phyloP scores from a whole-genome alignment of 805 yeast species.

The Lachancea mirantina region DNA sequence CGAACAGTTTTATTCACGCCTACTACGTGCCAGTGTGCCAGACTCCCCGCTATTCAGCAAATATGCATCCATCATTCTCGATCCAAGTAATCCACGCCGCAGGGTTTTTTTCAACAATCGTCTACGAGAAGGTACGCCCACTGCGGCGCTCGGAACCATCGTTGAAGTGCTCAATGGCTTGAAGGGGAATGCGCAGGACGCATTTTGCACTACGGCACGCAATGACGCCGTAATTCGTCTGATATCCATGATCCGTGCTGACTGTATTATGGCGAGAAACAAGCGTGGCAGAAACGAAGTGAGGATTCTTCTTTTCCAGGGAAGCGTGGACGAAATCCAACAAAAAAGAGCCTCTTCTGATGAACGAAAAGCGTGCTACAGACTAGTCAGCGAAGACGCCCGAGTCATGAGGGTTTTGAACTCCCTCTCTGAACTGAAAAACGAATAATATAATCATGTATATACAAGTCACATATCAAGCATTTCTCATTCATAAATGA shows the following conservation, averaged over 20 bases:
- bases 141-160: conserved; percentile 21
- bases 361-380: conserved; percentile 14
- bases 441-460: too few relatives aligned
- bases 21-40: conserved; percentile 18
- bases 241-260: conserved; percentile 22
- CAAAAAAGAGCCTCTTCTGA: conserved; percentile 1
- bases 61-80: conserved; percentile 21
- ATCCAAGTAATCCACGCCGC: conserved; percentile 16
- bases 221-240: conserved; percentile 19
- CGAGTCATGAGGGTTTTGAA: conserved; percentile 13
- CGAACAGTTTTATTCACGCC: conserved; percentile 18
- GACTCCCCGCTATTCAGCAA: conserved; percentile 17
- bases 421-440: conserved; percentile 9
- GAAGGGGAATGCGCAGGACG: conserved; percentile 10
- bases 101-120: conserved; percentile 14
- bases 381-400: conserved; percentile 13
- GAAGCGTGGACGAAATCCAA: background rate
- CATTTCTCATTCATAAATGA: too few relatives aligned
- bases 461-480: too few relatives aligned
- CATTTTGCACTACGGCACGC: conserved; percentile 9
- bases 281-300: conserved; percentile 6
- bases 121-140: conserved; percentile 6
- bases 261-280: conserved; percentile 14
- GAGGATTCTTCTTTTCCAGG: conserved; percentile 14
- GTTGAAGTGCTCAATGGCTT: conserved; percentile 19